Conservation (phyloP, 2,329 filamentous ascomycete species). For the Monosporascus sp. region DNA sequence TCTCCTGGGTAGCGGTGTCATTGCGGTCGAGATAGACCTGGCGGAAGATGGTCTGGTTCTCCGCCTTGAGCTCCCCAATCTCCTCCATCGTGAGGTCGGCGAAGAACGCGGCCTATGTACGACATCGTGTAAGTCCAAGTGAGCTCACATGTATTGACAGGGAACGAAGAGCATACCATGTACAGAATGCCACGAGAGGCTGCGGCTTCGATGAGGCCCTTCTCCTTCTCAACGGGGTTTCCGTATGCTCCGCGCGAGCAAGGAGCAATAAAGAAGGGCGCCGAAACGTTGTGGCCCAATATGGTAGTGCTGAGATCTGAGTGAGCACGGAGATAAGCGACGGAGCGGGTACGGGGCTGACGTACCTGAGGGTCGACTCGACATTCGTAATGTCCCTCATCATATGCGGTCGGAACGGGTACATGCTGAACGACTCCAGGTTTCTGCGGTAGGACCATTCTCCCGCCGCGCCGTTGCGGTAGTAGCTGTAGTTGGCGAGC, state of each 20-base stretch:
- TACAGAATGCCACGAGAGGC: conserved; percentile 35
- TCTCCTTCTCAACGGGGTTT: conserved; percentile 29
- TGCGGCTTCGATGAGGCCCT: conserved; percentile 36
- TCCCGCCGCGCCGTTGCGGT: conserved; percentile 49
- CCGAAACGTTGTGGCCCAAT: conserved; percentile 37
- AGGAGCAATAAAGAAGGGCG: conserved; percentile 39
- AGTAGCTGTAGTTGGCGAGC: conserved; percentile 46
- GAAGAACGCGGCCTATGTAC: conserved; percentile 11
- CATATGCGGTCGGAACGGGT: conserved; percentile 41
- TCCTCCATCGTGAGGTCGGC: conserved; percentile 21
- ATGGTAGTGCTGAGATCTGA: conserved; percentile 30
- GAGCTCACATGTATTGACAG: neutral
- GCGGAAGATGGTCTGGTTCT: conserved; percentile 21
- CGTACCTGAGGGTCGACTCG: conserved; percentile 29
- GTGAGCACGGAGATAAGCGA: conserved; percentile 2
- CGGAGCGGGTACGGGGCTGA: neutral
- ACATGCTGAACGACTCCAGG: conserved; percentile 47
- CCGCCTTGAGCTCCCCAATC: conserved; percentile 15
- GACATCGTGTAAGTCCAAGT: conserved; percentile 2
- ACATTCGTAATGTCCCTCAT: conserved; percentile 45
- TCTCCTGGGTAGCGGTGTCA: conserved; percentile 14
- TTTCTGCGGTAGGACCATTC: conserved; percentile 55
- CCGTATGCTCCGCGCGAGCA: conserved; percentile 33
- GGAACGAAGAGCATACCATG: conserved; percentile 19
- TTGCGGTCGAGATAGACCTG: conserved; percentile 22